phyloP scores from a whole-genome alignment of 495 filamentous ascomycete species.

The Parathielavia appendiculata region DNA sequence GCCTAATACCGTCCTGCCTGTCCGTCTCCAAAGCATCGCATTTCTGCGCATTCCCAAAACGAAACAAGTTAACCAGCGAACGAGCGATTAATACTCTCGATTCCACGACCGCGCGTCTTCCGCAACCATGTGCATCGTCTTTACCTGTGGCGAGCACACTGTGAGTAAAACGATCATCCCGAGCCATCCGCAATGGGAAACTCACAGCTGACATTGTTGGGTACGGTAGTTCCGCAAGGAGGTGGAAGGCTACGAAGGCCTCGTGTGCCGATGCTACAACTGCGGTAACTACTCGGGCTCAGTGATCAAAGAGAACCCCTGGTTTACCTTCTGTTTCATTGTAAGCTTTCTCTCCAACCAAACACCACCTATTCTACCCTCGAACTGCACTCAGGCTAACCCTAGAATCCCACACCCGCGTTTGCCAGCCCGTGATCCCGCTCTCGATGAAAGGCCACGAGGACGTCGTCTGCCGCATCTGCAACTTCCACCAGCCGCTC shows the following conservation, averaged over 20 bases:
- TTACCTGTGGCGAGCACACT: conserved; percentile 54
- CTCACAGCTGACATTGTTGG: no score
- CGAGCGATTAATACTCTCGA: no score
- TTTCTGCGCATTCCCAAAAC: background rate
- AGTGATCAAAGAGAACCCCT: conserved; percentile 50
- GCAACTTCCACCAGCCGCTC: conserved; percentile 53
- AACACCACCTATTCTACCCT: no score
- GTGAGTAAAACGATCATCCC: no score
- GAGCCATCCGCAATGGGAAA: no score
- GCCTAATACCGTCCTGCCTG: no score
- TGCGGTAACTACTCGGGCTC: conserved; percentile 51
- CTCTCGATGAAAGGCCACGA: conserved; percentile 53
- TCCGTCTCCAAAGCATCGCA: background rate
- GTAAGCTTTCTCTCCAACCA: conserved; percentile 33
- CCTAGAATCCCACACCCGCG: no score
- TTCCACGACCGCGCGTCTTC: background rate
- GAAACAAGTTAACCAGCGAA: no score
- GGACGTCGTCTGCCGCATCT: conserved; percentile 50
- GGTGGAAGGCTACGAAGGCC: conserved; percentile 49
- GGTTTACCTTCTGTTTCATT: conserved; percentile 57
- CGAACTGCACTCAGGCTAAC: no score
- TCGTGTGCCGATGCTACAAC: conserved; percentile 52
- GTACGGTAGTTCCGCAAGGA: conserved; percentile 43
- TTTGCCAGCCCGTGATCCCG: conserved; percentile 49
- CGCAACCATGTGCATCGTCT: conserved; percentile 49